A percentile compares a stretch with the other conserved stretches of the same genome.
These are phyloP conservation scores for Graphiopsis chlorocephala DNA, from an alignment of 2,329 filamentous ascomycete genomes.

Conservation along the genomic window DNA sequence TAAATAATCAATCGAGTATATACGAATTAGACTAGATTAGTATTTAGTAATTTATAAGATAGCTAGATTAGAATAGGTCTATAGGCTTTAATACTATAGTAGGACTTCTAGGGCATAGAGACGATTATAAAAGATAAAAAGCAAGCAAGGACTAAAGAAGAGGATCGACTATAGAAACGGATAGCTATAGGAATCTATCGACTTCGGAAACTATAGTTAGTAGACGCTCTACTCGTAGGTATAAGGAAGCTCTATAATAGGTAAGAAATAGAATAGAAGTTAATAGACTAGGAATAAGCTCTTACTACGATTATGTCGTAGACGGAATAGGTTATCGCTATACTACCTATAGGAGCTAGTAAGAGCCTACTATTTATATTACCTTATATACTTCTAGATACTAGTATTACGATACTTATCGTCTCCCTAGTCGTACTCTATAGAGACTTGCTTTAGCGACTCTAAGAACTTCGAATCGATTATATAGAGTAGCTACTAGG, in stretches of 20 bases:
- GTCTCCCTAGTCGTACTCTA: no score
- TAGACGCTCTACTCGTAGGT: constrained; percentile 1
- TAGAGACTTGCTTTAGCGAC: constrained; percentile 15
- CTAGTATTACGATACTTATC: constrained; percentile 23
- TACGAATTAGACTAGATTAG: constrained; percentile 13
- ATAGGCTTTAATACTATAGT: constrained; percentile 17
- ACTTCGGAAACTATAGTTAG: constrained; percentile 12
- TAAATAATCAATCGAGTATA: constrained; percentile 16
- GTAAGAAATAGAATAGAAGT: neutral
- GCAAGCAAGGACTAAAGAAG: neutral
- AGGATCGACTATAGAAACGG: constrained; percentile 9
- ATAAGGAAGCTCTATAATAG: constrained; percentile 6
- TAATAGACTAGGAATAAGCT: constrained; percentile 20
- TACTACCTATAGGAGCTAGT: constrained; percentile 28
- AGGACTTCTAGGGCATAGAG: constrained; percentile 18
- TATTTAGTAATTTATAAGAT: constrained; percentile 18
- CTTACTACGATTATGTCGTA: constrained; percentile 24
- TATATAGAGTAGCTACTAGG: neutral
- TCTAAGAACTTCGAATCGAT: constrained; percentile 4
- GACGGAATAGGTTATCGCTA: constrained; percentile 16
- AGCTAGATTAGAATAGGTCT: constrained; percentile 14
- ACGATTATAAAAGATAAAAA: constrained; percentile 6
- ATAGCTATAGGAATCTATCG: constrained; percentile 17
- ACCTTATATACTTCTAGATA: constrained; percentile 19
- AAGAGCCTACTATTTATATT: constrained; percentile 33